Evolutionary conservation across 2,329 filamentous ascomycete species (phyloP), one percentile per base, ranked within the genome.

Genomic region (Trichoderma endophyticum): DNA sequence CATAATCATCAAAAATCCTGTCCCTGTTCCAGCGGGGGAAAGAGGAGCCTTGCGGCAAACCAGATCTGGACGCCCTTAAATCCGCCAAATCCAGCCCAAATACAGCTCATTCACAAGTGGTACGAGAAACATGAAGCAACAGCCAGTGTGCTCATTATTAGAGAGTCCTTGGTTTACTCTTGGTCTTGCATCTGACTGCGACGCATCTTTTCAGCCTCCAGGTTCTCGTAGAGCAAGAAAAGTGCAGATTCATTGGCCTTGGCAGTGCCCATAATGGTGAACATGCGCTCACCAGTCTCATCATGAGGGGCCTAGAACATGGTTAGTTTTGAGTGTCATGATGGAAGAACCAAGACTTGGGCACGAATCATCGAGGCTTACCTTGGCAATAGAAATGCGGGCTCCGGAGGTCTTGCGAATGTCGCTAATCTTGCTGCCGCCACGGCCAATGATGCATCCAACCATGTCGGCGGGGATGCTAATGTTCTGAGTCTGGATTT

Each of bases 381-480:
- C 91, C 87, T 98, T 98, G 77, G 95, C 95, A 82, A 98, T 98
- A 60, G 95, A 98, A 84, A 99, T 99, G 79, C 95, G 93, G 74
- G 96, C 96, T 73, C 95, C 95, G 70, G 96, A 99, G 74, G 92
- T 95, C 87, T 97, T 97, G 82, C 96, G 93, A 78, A 99, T 99
- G 85, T 99, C 96, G 82, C 94, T 98, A 80, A 99, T 99, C 89
- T 99, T 99, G 86, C 89, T 95, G 75, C 96, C 96, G 70, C 88
- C 94, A 75, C 95, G 92, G 76, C 96, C 96, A 81, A 99, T 99
- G 84, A 99, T 99, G 85, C 96, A 99, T 77, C 96, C 96, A 82
- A 99, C 96, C 96, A 99, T 99, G 85, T 99, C 96, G 62, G 96
- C 95, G 30, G 96, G 96, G 79, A 99, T 99, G 86, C 94, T 98